Evolutionary conservation across 2,329 filamentous ascomycete genomes (phyloP).

Genomic region (Xylaria polymorpha): DNA sequence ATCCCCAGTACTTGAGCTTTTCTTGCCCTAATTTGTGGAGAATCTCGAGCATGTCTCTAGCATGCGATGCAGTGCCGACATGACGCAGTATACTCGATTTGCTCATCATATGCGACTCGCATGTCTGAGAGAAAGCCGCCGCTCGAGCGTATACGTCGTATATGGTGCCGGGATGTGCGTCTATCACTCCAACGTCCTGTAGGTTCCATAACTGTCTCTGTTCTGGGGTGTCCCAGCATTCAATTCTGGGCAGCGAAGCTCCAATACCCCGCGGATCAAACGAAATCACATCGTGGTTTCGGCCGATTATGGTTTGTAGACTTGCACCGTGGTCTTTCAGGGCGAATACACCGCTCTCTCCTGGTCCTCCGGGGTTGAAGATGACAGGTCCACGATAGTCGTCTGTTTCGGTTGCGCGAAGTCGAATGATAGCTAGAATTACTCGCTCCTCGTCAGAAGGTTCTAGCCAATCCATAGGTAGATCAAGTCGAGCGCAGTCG

Average conservation of each 20-base stretch:
- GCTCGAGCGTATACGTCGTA: constrained; percentile 59
- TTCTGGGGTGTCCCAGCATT: constrained; percentile 61
- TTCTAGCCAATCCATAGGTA: constrained; percentile 57
- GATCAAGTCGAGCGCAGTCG: constrained; percentile 54
- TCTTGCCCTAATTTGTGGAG: constrained; percentile 55
- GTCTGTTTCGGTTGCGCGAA: constrained; percentile 48
- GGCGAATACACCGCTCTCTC: constrained; percentile 58
- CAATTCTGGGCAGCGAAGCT: constrained; percentile 61
- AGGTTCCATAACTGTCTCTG: constrained; percentile 58
- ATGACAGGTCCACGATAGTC: constrained; percentile 52
- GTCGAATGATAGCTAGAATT: constrained; percentile 53
- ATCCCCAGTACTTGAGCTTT: constrained; percentile 63
- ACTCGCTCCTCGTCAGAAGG: constrained; percentile 52
- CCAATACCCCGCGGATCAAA: constrained; percentile 66
- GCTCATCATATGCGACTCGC: constrained; percentile 54
- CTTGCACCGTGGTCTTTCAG: constrained; percentile 49
- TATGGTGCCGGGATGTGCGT: constrained; percentile 60
- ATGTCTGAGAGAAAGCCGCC: constrained; percentile 56
- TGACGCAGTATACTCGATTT: constrained; percentile 54
- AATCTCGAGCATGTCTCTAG: constrained; percentile 62
- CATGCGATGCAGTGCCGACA: constrained; percentile 58
- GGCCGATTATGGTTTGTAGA: constrained; percentile 59
- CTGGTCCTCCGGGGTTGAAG: constrained; percentile 59
- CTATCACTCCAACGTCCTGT: constrained; percentile 58
- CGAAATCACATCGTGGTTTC: constrained; percentile 58